phyloP scores from a whole-genome alignment of 164 flowering plant genomes.

The Aristolochia contorta region DNA sequence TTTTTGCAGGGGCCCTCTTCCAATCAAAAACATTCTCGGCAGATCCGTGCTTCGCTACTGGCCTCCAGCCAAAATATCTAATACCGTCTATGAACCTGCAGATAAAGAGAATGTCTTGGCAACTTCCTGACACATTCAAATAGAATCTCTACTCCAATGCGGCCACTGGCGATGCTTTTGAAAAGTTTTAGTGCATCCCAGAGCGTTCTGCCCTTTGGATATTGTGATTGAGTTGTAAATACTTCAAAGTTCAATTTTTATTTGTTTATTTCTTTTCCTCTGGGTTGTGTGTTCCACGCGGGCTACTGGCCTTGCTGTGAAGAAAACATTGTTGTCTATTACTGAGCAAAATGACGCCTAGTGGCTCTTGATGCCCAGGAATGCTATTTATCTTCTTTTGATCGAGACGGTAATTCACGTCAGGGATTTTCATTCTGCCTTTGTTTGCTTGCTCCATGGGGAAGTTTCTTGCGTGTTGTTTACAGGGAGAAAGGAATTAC shows the following conservation, averaged over 20 bases:
- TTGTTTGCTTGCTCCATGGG: too few species aligned
- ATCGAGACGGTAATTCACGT: neutral
- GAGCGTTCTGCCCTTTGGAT: too few species aligned
- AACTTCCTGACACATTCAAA: constrained; percentile 32
- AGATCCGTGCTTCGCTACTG: constrained; percentile 88
- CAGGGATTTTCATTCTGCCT: neutral
- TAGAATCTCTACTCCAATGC: neutral
- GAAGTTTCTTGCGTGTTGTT: too few species aligned
- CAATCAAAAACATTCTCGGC: constrained; percentile 70
- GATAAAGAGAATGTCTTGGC: constrained; percentile 20
- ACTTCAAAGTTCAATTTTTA: too few species aligned
- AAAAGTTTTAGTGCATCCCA: too few species aligned
- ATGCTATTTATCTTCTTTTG: neutral
- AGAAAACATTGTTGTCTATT: too few species aligned
- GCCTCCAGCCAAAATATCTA: constrained; percentile 73
- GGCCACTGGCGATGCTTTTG: too few species aligned
- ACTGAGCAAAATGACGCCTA: too few species aligned
- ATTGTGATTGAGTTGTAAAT: too few species aligned
- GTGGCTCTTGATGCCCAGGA: neutral
- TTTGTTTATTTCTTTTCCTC: too few species aligned
- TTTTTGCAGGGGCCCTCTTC: constrained; percentile 91
- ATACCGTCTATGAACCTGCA: constrained; percentile 30
- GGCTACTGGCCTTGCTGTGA: neutral
- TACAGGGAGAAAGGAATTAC: too few species aligned
- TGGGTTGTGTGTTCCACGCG: too few species aligned